Evolutionary conservation across 768 basidiomycete species (phyloP).

Genomic region (Auricularia cornea): DNA sequence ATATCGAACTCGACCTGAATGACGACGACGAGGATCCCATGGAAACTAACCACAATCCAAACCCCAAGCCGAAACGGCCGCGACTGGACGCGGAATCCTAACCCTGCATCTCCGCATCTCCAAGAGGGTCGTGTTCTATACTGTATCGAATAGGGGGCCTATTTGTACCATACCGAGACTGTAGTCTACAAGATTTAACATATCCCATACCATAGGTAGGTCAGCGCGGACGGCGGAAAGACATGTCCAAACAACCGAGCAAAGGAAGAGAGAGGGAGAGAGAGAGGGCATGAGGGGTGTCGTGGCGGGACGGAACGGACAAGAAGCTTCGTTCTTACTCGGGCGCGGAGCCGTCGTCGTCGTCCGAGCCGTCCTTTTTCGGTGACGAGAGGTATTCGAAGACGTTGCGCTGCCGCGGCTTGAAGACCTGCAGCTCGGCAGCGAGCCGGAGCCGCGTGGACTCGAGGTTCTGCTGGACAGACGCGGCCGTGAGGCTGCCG

Average conservation of each 20-base stretch:
- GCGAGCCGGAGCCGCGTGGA: neutral
- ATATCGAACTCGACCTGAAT: conserved; percentile 52
- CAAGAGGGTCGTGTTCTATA: neutral
- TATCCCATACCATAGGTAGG: too few species aligned
- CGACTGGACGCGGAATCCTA: neutral
- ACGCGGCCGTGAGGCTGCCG: neutral
- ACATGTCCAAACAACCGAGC: neutral
- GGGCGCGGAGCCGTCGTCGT: neutral
- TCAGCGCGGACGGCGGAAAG: too few species aligned
- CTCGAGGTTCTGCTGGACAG: neutral
- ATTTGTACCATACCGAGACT: neutral
- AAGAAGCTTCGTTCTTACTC: neutral
- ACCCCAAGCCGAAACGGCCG: neutral
- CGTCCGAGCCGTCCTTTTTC: neutral
- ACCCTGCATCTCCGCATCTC: neutral
- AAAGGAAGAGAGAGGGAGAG: neutral
- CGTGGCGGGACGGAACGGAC: too few species aligned
- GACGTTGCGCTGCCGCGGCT: neutral
- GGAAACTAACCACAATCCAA: neutral
- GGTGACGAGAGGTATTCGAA: neutral
- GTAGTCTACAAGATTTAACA: too few species aligned
- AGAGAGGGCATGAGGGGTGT: neutral
- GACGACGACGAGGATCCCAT: neutral
- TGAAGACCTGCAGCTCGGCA: neutral
- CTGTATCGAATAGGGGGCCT: neutral